phyloP scores from a whole-genome alignment of 352 stramenopile genomes.

The Globisporangium spinosum region DNA sequence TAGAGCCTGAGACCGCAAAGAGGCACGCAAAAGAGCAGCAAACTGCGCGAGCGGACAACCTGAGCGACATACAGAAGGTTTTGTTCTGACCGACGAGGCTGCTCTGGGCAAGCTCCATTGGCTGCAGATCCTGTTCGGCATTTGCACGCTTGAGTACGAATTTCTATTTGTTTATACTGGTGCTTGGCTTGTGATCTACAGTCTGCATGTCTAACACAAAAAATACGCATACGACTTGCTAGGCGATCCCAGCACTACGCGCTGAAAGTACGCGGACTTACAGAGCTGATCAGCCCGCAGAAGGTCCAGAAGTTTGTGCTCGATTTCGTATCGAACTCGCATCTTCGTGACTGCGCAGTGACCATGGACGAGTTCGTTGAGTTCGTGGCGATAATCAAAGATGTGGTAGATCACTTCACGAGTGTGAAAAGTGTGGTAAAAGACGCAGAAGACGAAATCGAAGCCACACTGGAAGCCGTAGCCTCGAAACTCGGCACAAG shows the following conservation, averaged over 20 bases:
- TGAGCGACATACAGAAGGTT: constrained; percentile 54
- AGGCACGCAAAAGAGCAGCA: constrained; percentile 32
- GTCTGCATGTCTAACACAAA: neutral
- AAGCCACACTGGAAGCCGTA: constrained; percentile 29
- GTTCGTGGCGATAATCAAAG: constrained; percentile 56
- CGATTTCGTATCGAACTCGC: constrained; percentile 39
- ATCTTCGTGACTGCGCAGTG: constrained; percentile 23
- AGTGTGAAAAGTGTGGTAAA: constrained; percentile 42
- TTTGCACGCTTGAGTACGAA: constrained; percentile 60
- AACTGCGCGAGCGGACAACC: constrained; percentile 14
- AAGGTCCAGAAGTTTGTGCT: constrained; percentile 62
- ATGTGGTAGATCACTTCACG: constrained; percentile 42
- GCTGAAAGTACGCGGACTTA: constrained; percentile 39
- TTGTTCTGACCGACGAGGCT: constrained; percentile 37
- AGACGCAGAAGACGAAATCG: constrained; percentile 62
- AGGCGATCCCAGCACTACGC: constrained; percentile 39
- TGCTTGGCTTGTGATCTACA: neutral
- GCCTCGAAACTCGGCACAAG: constrained; percentile 23
- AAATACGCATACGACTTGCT: neutral
- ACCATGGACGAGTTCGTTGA: constrained; percentile 40
- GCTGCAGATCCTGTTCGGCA: constrained; percentile 48
- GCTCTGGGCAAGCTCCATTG: constrained; percentile 42
- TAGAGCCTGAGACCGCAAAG: constrained; percentile 58
- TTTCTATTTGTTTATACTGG: neutral
- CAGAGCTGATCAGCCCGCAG: constrained; percentile 32